A percentile compares a stretch with the other conserved stretches of the same genome.
Evolutionary conservation across 2,329 filamentous ascomycete genomes (phyloP).

Genomic region (Ceratocystis lukuohia): DNA sequence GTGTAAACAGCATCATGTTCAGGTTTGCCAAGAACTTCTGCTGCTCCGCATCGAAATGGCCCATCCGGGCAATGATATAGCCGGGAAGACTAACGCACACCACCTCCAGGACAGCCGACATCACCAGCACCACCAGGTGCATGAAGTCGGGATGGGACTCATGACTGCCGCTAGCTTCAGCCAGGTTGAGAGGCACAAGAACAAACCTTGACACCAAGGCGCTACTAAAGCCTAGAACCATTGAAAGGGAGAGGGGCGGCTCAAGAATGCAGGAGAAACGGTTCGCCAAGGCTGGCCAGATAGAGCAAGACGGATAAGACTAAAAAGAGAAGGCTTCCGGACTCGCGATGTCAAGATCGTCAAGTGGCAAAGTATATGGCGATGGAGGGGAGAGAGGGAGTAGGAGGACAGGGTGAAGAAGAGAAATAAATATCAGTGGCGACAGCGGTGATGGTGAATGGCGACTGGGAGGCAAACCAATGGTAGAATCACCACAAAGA

Average conservation of each 20-base stretch:
- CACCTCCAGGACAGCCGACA: slow-evolving; percentile 88
- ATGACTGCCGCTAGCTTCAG: slow-evolving; percentile 24
- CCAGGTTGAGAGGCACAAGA: not conserved
- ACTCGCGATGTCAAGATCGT: not conserved
- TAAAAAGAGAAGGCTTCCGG: not conserved
- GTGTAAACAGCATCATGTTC: slow-evolving; percentile 92
- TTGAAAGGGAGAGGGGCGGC: not conserved
- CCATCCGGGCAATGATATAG: slow-evolving; percentile 78
- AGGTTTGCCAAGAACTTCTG: slow-evolving; percentile 95
- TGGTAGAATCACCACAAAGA: not conserved
- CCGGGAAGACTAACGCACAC: slow-evolving; percentile 90
- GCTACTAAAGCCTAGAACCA: not conserved
- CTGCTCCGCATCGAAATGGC: slow-evolving; percentile 88
- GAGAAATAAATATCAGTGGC: not conserved
- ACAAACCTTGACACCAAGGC: slow-evolving; percentile 1
- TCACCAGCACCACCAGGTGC: slow-evolving; percentile 68
- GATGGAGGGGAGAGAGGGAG: not conserved
- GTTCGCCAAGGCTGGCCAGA: not conserved
- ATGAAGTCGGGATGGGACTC: slow-evolving; percentile 50
- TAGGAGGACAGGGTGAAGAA: not conserved
- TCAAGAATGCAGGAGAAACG: not conserved
- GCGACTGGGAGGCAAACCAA: not conserved
- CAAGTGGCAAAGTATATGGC: not conserved
- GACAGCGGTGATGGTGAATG: not conserved
- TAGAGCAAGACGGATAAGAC: not conserved